These are phyloP conservation scores for Pichia sp. DNA, from an alignment of 1,139 yeast species.

Conservation along the genomic window DNA sequence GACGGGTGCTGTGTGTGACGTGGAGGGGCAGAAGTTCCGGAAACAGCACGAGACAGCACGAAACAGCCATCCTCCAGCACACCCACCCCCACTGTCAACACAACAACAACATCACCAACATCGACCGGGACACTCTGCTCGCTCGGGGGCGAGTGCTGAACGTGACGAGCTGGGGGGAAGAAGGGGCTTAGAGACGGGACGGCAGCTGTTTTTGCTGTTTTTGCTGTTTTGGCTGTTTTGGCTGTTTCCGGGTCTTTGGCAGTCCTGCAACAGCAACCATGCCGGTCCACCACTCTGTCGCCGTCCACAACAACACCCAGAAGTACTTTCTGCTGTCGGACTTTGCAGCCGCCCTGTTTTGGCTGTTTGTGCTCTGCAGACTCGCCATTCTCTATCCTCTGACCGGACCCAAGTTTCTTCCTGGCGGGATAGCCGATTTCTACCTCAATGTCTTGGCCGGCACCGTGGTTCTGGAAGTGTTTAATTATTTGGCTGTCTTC, in stretches of 20 bases:
- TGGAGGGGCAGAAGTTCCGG: not conserved
- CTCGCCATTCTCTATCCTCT: slow-evolving; percentile 10
- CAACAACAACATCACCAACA: not conserved
- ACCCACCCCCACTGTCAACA: not conserved
- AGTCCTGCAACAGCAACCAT: not conserved
- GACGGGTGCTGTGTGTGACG: not conserved
- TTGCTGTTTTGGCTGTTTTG: no score
- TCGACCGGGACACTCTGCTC: no score
- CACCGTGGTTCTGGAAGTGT: slow-evolving; percentile 3
- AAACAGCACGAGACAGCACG: not conserved
- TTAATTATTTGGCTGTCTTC: slow-evolving; percentile 4
- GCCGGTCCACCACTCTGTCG: not conserved
- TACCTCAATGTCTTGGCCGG: slow-evolving; percentile 5
- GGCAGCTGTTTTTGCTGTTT: no score
- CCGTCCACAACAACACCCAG: slow-evolving; percentile 9
- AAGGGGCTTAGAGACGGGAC: no score
- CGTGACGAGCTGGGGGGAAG: no score
- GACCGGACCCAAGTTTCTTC: slow-evolving; percentile 10
- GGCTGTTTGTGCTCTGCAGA: slow-evolving; percentile 9
- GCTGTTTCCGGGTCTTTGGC: no score
- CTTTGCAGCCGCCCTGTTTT: slow-evolving; percentile 2
- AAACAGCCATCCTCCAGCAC: not conserved
- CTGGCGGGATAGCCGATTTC: slow-evolving; percentile 17
- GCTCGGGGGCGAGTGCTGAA: no score
- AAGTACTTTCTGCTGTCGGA: slow-evolving; percentile 7